Base-by-base conservation (phyloP, 2,329 filamentous ascomycete genomes). In the Fusarium sp. region DNA sequence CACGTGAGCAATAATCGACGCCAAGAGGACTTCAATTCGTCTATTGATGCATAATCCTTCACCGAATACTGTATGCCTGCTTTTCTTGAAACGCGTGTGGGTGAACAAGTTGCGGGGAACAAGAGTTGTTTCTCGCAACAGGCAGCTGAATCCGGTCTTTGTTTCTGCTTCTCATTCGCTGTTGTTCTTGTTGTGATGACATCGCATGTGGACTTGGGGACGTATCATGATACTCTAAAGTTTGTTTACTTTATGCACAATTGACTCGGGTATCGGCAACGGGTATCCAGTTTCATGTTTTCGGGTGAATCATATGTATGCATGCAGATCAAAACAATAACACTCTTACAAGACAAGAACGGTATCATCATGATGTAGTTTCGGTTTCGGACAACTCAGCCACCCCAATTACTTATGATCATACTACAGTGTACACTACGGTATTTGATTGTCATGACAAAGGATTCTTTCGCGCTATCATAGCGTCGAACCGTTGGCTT, bases 81-180 rank as follows among this genome's bases (percentile, higher is more conserved):
- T 49, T 60, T 19, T 25, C 31, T 51, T 42, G 49, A 51, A 51
- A 42, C 49, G 21, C 10, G 63, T 61, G 62, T 45, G 65, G 68
- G 61, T 43, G 55, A 57, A 56, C 53, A 50, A 61, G 65, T 60
- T 68, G 70, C 65, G 68, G 71, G 71, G 71, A 57, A 66, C 18
- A 37, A 43, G 28, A 50, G 23, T 26, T 42, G 44, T 46, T 58
- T 67, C 43, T 57, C 54, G 41, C 54, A 63, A 55, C 26, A 45
- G 50, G 25, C 44, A 54, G 42, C 49, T 43, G 21, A 25, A 44
- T 60, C 30, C 30, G 56, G 39, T 41, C 44, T 60, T 49, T 37
- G 18, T 58, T 31, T 19, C 19, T 42, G 48, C 53, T 58, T 28
- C 69, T 56, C 16, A 74, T 74, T 74, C 53, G 71, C 41, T 46